These are phyloP conservation scores for Sechiopsis laciniata DNA, from an alignment of 306 rosid species.

Conservation along the genomic window DNA sequence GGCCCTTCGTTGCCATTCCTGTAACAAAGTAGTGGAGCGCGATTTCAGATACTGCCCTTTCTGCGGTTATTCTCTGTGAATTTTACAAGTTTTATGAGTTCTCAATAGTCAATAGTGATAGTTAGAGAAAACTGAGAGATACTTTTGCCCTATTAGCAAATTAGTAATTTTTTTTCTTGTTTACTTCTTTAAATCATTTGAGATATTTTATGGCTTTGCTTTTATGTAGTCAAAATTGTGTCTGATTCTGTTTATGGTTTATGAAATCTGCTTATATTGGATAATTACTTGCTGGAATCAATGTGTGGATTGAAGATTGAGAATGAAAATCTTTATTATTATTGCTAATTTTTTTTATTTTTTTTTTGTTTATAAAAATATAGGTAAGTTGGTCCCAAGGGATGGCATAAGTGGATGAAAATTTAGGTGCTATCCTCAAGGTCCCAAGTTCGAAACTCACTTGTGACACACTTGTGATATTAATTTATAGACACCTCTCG, in stretches of 20 bases:
- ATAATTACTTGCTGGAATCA: not conserved
- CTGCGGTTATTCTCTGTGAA: slow-evolving; percentile 60
- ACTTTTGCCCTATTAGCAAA: not conserved
- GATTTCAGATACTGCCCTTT: slow-evolving; percentile 72
- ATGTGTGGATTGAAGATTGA: not conserved
- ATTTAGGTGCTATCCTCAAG: too few species aligned
- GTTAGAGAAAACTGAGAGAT: not conserved
- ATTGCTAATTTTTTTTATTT: too few species aligned
- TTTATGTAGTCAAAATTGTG: not conserved
- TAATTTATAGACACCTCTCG: too few species aligned
- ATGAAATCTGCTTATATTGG: not conserved
- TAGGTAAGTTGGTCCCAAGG: too few species aligned
- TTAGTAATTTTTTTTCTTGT: slow-evolving; percentile 13
- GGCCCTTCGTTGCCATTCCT: slow-evolving; percentile 48
- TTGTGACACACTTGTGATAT: too few species aligned
- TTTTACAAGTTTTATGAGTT: not conserved
- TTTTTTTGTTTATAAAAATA: too few species aligned
- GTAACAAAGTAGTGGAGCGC: slow-evolving; percentile 48
- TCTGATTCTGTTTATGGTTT: not conserved
- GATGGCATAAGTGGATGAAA: too few species aligned
- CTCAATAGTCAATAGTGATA: not conserved
- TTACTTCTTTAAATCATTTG: slow-evolving; percentile 24
- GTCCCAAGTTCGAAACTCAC: too few species aligned
- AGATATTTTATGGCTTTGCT: not conserved
- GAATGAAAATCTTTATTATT: not conserved